Percentiles rank a stretch among this genome's conserved stretches.
These are phyloP conservation scores for Testicularia cyperi DNA, from an alignment of 1,284 basidiomycete species.

Conservation along the genomic window DNA sequence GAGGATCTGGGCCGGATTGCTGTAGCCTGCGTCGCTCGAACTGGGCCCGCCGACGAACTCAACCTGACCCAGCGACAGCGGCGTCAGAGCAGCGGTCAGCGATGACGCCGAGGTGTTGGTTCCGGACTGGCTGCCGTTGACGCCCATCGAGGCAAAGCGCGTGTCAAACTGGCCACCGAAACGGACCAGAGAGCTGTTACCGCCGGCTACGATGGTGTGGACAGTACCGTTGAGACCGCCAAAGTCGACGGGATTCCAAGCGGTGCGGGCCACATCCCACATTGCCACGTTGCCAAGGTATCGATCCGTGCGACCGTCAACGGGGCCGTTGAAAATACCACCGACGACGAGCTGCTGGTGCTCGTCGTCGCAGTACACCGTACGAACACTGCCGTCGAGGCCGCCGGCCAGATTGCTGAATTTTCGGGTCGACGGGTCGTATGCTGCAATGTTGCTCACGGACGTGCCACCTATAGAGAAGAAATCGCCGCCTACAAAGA, in stretches of 20 bases:
- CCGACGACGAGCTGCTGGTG: slow-evolving; percentile 79
- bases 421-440: slow-evolving; percentile 25
- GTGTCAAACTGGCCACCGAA: slow-evolving; percentile 79
- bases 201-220: slow-evolving; percentile 73
- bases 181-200: slow-evolving; percentile 73
- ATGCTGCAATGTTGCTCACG: slow-evolving; percentile 50
- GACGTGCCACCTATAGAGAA: slow-evolving; percentile 44
- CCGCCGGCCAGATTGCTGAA: slow-evolving; percentile 42
- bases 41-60: slow-evolving; percentile 74
- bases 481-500: slow-evolving; percentile 61
- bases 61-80: slow-evolving; percentile 63
- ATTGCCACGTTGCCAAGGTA: slow-evolving; percentile 71
- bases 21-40: slow-evolving; percentile 69
- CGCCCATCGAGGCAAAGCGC: slow-evolving; percentile 65
- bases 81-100: slow-evolving; percentile 54
- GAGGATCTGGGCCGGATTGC: slow-evolving; percentile 73
- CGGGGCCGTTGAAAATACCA: slow-evolving; percentile 69
- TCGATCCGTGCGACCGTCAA: slow-evolving; percentile 53
- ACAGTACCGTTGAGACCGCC: slow-evolving; percentile 79
- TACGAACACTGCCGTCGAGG: slow-evolving; percentile 69
- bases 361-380: slow-evolving; percentile 78
- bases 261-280: slow-evolving; percentile 70
- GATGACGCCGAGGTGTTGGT: slow-evolving; percentile 64
- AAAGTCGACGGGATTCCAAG: slow-evolving; percentile 79
- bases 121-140: slow-evolving; percentile 28